These are phyloP conservation scores for Penicillium herquei DNA, from an alignment of 495 filamentous ascomycete genomes.

Conservation along the genomic window DNA sequence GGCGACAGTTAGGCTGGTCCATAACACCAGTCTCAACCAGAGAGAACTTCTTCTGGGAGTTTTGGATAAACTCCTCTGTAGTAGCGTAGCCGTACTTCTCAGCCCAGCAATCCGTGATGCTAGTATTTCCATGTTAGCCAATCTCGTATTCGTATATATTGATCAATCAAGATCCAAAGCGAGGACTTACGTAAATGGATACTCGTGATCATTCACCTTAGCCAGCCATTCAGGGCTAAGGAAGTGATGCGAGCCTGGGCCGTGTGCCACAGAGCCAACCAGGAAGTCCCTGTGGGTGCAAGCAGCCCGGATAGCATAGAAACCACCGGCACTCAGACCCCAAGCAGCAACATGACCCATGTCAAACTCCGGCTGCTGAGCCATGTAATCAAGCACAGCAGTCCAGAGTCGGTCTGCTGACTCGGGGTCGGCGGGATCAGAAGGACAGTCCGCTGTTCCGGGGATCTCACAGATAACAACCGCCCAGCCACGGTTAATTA, in stretches of 20 bases:
- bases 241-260: constrained; percentile 71
- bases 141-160: neutral
- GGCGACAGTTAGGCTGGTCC: constrained; percentile 57
- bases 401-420: constrained; percentile 52
- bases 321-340: constrained; percentile 74
- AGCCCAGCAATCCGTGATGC: constrained; percentile 61
- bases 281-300: constrained; percentile 64
- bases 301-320: constrained; percentile 72
- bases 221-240: constrained; percentile 64
- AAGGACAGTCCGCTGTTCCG: constrained; percentile 76
- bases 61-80: constrained; percentile 57
- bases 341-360: constrained; percentile 62
- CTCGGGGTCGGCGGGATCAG: constrained; percentile 53
- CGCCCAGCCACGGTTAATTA: constrained; percentile 58
- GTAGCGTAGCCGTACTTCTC: constrained; percentile 68
- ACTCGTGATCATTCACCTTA: constrained; percentile 69
- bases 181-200: constrained; percentile 63
- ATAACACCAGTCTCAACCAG: constrained; percentile 69
- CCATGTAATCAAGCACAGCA: constrained; percentile 68
- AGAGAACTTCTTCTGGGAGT: constrained; percentile 68
- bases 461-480: constrained; percentile 70
- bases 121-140: constrained; percentile 20
- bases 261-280: constrained; percentile 64
- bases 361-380: constrained; percentile 55
- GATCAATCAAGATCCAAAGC: neutral